phyloP scores from a whole-genome alignment of 306 rosid species.

The Prunus dulcis region DNA sequence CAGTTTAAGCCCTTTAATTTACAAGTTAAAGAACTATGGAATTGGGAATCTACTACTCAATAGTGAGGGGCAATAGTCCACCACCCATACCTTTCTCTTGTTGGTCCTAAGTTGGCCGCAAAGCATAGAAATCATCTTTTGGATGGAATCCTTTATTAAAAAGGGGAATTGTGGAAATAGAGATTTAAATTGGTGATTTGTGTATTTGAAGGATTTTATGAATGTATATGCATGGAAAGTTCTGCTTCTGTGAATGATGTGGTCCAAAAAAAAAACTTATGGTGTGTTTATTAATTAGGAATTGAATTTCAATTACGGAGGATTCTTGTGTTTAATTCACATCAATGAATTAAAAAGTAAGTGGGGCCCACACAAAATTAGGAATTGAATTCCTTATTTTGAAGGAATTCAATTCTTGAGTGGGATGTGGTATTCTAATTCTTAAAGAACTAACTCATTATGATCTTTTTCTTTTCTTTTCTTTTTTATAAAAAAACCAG shows the following conservation, averaged over 20 bases:
- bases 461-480: no score
- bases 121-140: conserved; percentile 26
- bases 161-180: not conserved
- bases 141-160: conserved; percentile 4
- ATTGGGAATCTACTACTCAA: conserved; percentile 34
- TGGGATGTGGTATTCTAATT: no score
- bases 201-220: not conserved
- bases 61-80: conserved; percentile 17
- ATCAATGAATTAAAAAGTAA: no score
- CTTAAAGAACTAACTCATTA: no score
- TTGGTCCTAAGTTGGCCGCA: conserved; percentile 33
- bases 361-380: no score
- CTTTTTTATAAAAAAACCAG: no score
- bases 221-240: conserved; percentile 13
- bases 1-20: conserved; percentile 6
- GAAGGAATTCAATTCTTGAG: no score
- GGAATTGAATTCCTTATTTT: no score
- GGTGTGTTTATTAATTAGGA: no score
- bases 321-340: not conserved
- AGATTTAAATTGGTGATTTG: not conserved
- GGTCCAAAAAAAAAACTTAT: not conserved
- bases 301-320: no score
- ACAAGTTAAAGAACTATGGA: conserved; percentile 13
- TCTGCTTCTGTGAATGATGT: conserved; percentile 10
- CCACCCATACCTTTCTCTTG: conserved; percentile 3